These are phyloP conservation scores for Nephelium lappaceum DNA, from an alignment of 345 rosid genomes.

Conservation along the genomic window DNA sequence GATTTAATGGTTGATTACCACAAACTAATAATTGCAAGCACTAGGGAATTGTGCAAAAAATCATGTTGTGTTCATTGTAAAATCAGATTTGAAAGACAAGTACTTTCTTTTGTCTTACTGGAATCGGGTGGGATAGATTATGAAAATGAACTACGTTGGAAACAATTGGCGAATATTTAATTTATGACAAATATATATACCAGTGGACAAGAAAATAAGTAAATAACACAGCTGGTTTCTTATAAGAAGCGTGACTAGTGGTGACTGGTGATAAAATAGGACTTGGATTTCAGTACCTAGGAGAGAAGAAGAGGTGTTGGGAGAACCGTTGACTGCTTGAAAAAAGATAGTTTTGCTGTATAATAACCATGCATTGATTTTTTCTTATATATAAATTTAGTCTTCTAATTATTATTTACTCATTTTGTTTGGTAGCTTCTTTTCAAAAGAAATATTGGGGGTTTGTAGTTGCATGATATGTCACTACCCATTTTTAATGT, in stretches of 20 bases:
- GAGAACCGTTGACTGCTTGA: slow-evolving; percentile 28
- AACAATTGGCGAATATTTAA: not conserved
- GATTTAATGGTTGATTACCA: not conserved
- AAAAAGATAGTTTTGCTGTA: slow-evolving; percentile 32
- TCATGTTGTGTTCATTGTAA: not conserved
- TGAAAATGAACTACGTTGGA: not conserved
- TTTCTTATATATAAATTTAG: not conserved
- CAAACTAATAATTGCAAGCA: slow-evolving; percentile 9
- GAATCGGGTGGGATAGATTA: not conserved
- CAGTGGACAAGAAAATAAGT: not conserved
- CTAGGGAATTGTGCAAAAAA: not conserved
- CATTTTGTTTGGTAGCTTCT: slow-evolving; percentile 13
- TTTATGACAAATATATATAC: not conserved
- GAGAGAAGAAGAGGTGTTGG: slow-evolving; percentile 1
- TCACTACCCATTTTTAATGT: not conserved
- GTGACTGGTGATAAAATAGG: not conserved
- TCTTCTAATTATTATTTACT: not conserved
- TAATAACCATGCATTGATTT: slow-evolving; percentile 2
- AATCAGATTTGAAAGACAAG: not conserved
- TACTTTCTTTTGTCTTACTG: not conserved
- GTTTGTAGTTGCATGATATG: not conserved
- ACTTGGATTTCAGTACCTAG: slow-evolving; percentile 26
- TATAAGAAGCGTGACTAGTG: not conserved
- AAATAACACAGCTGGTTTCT: not conserved
- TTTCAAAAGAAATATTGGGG: not conserved